A percentile compares a stretch with the other conserved stretches of the same genome.
phyloP scores from a whole-genome alignment of 1,139 yeast species.

The Suhomyces coccinellae region DNA sequence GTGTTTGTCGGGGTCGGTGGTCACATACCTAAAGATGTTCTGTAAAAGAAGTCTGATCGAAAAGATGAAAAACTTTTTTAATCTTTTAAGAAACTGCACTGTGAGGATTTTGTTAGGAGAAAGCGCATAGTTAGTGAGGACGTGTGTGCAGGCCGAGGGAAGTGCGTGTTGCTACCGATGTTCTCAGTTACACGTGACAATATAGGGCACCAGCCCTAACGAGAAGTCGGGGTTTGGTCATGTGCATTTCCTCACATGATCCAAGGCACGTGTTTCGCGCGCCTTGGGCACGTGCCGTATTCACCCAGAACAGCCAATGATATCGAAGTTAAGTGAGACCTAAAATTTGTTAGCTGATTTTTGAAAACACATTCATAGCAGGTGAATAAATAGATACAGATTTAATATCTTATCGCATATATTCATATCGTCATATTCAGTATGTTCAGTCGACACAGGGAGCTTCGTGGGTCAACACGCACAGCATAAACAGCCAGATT shows the following conservation, averaged over 20 bases:
- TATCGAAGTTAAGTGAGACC: constrained; percentile 12
- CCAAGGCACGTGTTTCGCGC: constrained; percentile 2
- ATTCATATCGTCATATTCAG: constrained; percentile 11
- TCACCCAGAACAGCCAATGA: constrained; percentile 13
- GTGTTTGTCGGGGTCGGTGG: background rate
- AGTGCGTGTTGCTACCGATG: background rate
- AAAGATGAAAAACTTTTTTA: constrained; percentile 16
- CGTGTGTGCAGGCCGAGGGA: background rate
- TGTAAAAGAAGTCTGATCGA: constrained; percentile 14
- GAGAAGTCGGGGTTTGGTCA: background rate
- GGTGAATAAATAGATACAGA: constrained; percentile 12
- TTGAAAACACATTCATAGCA: constrained; percentile 10
- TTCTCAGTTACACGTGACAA: background rate
- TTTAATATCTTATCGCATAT: constrained; percentile 11
- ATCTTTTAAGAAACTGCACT: constrained; percentile 12
- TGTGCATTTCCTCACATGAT: background rate
- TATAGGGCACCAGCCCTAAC: constrained; percentile 5
- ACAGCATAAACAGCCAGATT: background rate
- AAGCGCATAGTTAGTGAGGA: constrained; percentile 6
- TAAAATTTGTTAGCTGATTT: constrained; percentile 19
- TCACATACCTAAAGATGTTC: constrained; percentile 22
- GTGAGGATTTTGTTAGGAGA: constrained; percentile 13
- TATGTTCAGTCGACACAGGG: constrained; percentile 6
- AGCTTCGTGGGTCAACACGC: background rate
- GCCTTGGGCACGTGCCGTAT: background rate